A percentile compares a stretch with the other conserved stretches of the same genome.
Evolutionary conservation across 1,284 basidiomycete species (phyloP).

Genomic region (Leccinum pseudoinsigne): DNA sequence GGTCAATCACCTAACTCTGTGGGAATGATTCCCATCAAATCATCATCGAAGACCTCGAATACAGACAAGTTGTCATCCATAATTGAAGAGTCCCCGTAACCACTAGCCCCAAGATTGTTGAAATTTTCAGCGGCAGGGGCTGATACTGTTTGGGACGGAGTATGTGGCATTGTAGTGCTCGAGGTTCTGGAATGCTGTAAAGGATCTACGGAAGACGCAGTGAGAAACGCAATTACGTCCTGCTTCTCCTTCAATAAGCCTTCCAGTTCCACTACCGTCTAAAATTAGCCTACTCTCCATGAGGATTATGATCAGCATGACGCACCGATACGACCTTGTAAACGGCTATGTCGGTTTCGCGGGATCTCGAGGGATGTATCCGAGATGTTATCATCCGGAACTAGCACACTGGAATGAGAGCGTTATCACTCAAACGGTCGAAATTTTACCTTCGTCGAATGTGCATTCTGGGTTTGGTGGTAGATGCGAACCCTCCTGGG

Average conservation of each 20-base stretch:
- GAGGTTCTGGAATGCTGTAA: background rate
- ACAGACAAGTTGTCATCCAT: slow-evolving; percentile 1
- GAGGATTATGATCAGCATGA: slow-evolving; percentile 11
- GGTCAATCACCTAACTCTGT: slow-evolving; percentile 9
- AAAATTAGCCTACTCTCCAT: background rate
- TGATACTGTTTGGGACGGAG: background rate
- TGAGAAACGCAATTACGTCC: slow-evolving; percentile 11
- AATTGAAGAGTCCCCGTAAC: slow-evolving; percentile 1
- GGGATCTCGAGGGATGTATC: slow-evolving; percentile 43
- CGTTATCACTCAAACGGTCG: background rate
- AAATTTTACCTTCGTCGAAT: slow-evolving; percentile 56
- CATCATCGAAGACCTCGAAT: slow-evolving; percentile 1
- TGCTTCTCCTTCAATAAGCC: slow-evolving; percentile 42
- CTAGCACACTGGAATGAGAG: slow-evolving; percentile 9
- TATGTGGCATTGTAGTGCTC: background rate
- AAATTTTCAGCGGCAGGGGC: background rate
- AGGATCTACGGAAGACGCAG: slow-evolving; percentile 10
- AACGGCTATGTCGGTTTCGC: slow-evolving; percentile 56
- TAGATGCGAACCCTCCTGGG: slow-evolving; percentile 50
- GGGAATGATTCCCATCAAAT: background rate
- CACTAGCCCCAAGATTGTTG: background rate
- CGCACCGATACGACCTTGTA: slow-evolving; percentile 69
- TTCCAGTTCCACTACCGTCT: slow-evolving; percentile 60
- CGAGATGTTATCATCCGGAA: background rate
- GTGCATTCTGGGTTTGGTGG: slow-evolving; percentile 63